Base-by-base conservation (phyloP, 257 asterid genomes). In the Nemophila menziesii region DNA sequence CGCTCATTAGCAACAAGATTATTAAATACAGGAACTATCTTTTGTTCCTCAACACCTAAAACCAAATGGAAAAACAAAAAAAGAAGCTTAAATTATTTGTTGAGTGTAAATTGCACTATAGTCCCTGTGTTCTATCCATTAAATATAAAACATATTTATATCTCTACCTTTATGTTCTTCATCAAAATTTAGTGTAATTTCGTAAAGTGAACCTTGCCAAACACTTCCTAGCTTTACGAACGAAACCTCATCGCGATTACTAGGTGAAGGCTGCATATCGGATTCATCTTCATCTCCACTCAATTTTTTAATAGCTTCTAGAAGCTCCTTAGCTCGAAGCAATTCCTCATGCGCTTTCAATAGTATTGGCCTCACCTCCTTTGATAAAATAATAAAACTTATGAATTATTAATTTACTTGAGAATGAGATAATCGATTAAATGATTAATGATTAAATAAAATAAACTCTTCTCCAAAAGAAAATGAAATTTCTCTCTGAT, bases 191-290 rank as follows among this genome's bases (percentile, higher is more conserved):
- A 84, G 78, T 49, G 49, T 39, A 41, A 89, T 73, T 57, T 89
- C 92, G 44, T 62, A 84, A 11, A 75, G 56, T 0, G 78, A 79
- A 38, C 93, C 81, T 73, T 89, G 95, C 86, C 92, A 84, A 64
- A 78, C 78, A 58, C 73, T 57, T 58, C 90, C 94, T 14, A 89
- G 53, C 65, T 75, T 73, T 50, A 78, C 72, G 36, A 84, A 78
- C 44, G 75, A 66, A 53, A 80, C 75, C 63, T 73, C 85, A 7
- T 13, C 36, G 12, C 36, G 36, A 16, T 36, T 24, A 58, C 11
- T 43, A 8, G 47, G 44, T 42, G 58, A 61, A 61, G 42, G 54
- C 47, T 26, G 22, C 20, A 52, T 49, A 24, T 42, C 61, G 53
- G 33, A n/a, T 29, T 38, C 55, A 57, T 55, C 74, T 27, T 48